Evolutionary conservation across 2,329 filamentous ascomycete species (phyloP).

Genomic region (Ascochyta fabae): DNA sequence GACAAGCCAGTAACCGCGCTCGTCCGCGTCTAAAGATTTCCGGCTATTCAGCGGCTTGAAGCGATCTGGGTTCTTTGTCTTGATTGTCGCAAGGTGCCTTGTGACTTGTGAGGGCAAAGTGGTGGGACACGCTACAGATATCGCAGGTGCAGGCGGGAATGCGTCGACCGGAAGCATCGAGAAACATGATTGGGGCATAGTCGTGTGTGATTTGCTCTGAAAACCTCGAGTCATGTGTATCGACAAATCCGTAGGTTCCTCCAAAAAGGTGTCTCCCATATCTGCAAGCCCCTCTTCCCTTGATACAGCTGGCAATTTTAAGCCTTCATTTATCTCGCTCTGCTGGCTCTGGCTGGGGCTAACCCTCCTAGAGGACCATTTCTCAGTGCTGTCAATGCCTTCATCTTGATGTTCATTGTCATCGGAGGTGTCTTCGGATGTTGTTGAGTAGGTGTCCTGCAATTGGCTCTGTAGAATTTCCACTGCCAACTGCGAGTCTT

Average conservation of each 20-base stretch:
- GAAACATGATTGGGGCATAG: constrained; percentile 17
- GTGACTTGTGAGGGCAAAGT: constrained; percentile 41
- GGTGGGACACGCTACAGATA: constrained; percentile 26
- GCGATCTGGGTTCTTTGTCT: constrained; percentile 35
- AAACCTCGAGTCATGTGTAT: background rate
- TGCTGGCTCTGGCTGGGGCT: too few relatives aligned
- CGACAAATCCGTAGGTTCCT: background rate
- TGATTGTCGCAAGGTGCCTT: constrained; percentile 29
- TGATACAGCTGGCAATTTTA: background rate
- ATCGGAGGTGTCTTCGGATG: constrained; percentile 32
- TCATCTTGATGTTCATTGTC: constrained; percentile 12
- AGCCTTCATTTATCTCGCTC: constrained; percentile 1
- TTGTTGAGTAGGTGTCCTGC: constrained; percentile 30
- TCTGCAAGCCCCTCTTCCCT: background rate
- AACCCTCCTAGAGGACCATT: background rate
- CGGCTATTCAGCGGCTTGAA: constrained; percentile 49
- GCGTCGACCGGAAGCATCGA: constrained; percentile 29
- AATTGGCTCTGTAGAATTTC: constrained; percentile 53
- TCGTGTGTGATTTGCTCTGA: background rate
- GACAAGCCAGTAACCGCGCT: constrained; percentile 81
- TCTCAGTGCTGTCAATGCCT: background rate
- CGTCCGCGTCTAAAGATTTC: constrained; percentile 62
- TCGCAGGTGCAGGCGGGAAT: constrained; percentile 32
- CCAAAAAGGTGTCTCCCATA: background rate
- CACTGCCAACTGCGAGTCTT: constrained; percentile 54